Evolutionary conservation across 2,329 filamentous ascomycete genomes (phyloP).

Genomic region (Fusarium hostae): DNA sequence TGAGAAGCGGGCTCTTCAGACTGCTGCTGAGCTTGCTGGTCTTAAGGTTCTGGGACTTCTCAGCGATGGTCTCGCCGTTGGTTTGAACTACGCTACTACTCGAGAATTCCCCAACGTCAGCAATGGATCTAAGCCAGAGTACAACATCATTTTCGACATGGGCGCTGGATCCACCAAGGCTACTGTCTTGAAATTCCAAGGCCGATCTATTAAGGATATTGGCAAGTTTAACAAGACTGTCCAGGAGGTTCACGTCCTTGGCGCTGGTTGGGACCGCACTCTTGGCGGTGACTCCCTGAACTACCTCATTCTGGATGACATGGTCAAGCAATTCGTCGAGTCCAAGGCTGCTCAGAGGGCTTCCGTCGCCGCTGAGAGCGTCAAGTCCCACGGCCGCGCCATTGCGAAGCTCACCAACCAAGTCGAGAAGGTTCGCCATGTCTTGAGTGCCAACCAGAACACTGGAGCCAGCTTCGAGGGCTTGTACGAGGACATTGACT

Average conservation of each 20-base stretch:
- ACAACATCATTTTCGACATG: conserved; percentile 97
- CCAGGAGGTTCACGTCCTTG: conserved; percentile 91
- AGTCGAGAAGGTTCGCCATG: conserved; percentile 84
- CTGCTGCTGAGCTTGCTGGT: conserved; percentile 88
- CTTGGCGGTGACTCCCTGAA: conserved; percentile 93
- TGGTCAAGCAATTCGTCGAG: conserved; percentile 81
- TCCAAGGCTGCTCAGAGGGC: conserved; percentile 74
- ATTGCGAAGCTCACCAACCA: conserved; percentile 94
- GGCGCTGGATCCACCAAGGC: conserved; percentile 94
- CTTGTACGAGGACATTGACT: conserved; percentile 90
- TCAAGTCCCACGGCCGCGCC: conserved; percentile 82
- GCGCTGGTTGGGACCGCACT: conserved; percentile 87
- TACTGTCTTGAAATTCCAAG: conserved; percentile 89
- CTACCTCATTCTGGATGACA: conserved; percentile 87
- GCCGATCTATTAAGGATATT: conserved; percentile 87
- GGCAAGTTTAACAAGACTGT: conserved; percentile 96
- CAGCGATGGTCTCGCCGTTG: conserved; percentile 91
- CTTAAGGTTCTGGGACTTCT: conserved; percentile 86
- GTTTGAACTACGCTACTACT: conserved; percentile 92
- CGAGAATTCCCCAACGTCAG: conserved; percentile 87
- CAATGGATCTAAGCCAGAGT: conserved; percentile 86
- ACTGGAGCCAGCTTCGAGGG: conserved; percentile 85
- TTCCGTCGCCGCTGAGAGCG: conserved; percentile 68
- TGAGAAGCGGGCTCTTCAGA: conserved; percentile 86
- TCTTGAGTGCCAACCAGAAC: conserved; percentile 92